Evolutionary conservation across 2,329 filamentous ascomycete genomes (phyloP).

Genomic region (Trichoderma sp.): DNA sequence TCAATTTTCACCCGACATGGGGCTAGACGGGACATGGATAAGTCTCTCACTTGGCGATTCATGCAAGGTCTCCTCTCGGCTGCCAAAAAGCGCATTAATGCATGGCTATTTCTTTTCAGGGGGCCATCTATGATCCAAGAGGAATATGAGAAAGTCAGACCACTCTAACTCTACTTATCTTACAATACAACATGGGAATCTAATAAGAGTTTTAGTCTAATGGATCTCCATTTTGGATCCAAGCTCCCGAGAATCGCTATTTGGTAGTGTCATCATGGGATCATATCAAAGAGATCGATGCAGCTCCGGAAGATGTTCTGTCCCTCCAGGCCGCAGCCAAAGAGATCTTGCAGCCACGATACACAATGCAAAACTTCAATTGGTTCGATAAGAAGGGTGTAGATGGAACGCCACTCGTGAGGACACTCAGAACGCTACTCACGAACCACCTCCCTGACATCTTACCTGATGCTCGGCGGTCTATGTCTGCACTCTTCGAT

Average conservation of each 20-base stretch:
- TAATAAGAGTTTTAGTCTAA: not conserved
- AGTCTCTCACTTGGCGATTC: not conserved
- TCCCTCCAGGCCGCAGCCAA: slow-evolving; percentile 4
- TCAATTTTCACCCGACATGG: not conserved
- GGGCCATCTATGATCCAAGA: not conserved
- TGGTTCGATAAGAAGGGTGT: slow-evolving; percentile 2
- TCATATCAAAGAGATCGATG: slow-evolving; percentile 1
- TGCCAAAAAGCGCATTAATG: not conserved
- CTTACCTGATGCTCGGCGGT: not conserved
- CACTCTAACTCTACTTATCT: not conserved
- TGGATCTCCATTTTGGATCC: not conserved
- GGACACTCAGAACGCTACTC: not conserved
- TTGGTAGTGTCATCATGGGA: slow-evolving; percentile 4
- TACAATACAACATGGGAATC: not conserved
- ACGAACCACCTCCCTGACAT: slow-evolving; percentile 7
- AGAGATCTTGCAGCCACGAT: slow-evolving; percentile 1
- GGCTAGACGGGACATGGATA: not conserved
- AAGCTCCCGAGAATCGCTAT: slow-evolving; percentile 2
- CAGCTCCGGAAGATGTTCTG: not conserved
- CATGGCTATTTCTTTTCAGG: not conserved
- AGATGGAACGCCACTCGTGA: not conserved
- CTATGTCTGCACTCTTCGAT: not conserved
- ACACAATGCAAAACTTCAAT: slow-evolving; percentile 10
- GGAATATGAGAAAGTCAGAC: not conserved
- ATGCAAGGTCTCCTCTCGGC: not conserved